Percentiles rank a stretch among this genome's conserved stretches.
Evolutionary conservation across 116 monocot genomes (phyloP).

Genomic region (Trichopus zeylanicus): DNA sequence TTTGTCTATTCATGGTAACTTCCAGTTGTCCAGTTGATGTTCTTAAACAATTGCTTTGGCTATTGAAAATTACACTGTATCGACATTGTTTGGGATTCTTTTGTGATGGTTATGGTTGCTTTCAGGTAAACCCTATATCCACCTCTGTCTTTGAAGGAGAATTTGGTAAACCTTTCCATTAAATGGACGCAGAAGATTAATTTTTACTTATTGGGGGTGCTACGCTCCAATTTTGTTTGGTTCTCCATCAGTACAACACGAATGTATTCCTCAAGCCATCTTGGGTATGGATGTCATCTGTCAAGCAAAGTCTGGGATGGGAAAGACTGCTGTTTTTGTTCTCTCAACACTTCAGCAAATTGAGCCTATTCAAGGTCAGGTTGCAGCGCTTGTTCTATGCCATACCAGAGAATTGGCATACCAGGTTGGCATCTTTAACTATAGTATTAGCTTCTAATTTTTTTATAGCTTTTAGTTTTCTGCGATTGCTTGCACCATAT

Average conservation of each 20-base stretch:
- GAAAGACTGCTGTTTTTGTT: slow-evolving; percentile 96
- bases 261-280: slow-evolving; percentile 99
- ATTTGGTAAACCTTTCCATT: slow-evolving; percentile 72
- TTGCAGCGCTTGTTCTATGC: slow-evolving; percentile 89
- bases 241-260: slow-evolving; percentile 99
- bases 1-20: no score
- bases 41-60: no score
- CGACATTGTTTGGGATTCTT: no score
- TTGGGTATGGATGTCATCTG: slow-evolving; percentile 99
- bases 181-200: slow-evolving; percentile 63
- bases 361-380: slow-evolving; percentile 91
- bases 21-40: no score
- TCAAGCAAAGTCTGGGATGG: slow-evolving; percentile 99
- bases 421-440: slow-evolving; percentile 44
- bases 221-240: slow-evolving; percentile 92
- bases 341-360: slow-evolving; percentile 94
- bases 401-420: slow-evolving; percentile 96
- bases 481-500: neutral
- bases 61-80: no score
- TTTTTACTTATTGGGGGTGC: slow-evolving; percentile 73
- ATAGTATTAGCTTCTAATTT: neutral
- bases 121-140: slow-evolving; percentile 76
- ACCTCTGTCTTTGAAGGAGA: slow-evolving; percentile 64
- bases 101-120: slow-evolving; percentile 4
- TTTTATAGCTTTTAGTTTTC: neutral